These are phyloP conservation scores for Funneliformis geosporum DNA, from an alignment of 192 early-diverging fungal species.

Conservation along the genomic window DNA sequence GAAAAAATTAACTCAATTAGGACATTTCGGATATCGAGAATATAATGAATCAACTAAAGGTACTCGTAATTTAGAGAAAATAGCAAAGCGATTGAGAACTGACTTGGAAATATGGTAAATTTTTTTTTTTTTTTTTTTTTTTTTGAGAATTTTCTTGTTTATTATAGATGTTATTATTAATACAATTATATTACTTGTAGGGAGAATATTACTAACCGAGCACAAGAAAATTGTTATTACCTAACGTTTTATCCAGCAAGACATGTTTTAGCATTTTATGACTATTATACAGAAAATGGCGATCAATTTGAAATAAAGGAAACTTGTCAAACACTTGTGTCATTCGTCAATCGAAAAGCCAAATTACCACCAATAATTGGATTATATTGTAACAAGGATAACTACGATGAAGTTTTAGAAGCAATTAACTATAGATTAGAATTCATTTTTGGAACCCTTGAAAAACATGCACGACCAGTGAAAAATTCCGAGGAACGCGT, in stretches of 20 bases:
- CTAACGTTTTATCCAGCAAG: slow-evolving; percentile 17
- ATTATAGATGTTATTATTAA: background rate
- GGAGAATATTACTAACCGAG: background rate
- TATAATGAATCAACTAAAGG: background rate
- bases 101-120: background rate
- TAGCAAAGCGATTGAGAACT: background rate
- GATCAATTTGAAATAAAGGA: background rate
- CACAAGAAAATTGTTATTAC: slow-evolving; percentile 19
- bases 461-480: background rate
- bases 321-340: slow-evolving; percentile 6
- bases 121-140: background rate
- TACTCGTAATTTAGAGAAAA: background rate
- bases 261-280: slow-evolving; percentile 23
- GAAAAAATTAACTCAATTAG: slow-evolving; percentile 28
- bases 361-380: background rate
- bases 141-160: no score
- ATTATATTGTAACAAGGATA: background rate
- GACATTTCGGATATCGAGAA: slow-evolving; percentile 33
- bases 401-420: background rate
- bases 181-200: background rate
- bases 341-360: slow-evolving; percentile 11
- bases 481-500: background rate
- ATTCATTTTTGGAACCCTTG: background rate
- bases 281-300: background rate
- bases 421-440: slow-evolving; percentile 19